Conservation (phyloP, 352 stramenopile species). For the Hyaloperonospora arabidopsidis region DNA sequence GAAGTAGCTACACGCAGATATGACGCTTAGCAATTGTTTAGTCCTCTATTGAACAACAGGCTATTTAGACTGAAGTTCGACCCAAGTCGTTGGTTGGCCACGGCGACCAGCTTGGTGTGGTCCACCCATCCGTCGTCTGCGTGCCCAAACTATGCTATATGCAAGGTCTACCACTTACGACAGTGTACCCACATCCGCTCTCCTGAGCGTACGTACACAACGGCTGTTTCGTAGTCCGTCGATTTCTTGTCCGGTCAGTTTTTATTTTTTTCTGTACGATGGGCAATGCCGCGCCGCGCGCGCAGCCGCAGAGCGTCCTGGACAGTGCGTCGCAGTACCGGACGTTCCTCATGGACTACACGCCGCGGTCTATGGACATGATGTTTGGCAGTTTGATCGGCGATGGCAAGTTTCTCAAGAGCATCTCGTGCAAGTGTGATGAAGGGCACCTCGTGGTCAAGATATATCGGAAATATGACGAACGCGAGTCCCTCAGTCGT, state of each 20-base stretch:
- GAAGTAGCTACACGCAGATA: no score
- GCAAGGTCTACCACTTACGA: no score
- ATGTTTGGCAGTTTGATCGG: constrained; percentile 81
- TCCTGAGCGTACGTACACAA: no score
- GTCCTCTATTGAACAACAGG: no score
- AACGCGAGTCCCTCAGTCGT: constrained; percentile 52
- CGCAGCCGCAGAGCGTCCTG: constrained; percentile 63
- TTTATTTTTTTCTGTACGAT: constrained; percentile 25
- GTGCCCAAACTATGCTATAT: no score
- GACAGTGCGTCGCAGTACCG: constrained; percentile 83
- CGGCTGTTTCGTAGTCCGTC: background rate
- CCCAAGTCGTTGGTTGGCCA: no score
- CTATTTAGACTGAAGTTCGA: no score
- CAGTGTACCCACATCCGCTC: no score
- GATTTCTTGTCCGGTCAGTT: background rate
- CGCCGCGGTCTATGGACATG: constrained; percentile 74
- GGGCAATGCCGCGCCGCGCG: constrained; percentile 77
- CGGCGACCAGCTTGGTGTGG: no score
- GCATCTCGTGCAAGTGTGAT: constrained; percentile 81
- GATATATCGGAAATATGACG: constrained; percentile 83
- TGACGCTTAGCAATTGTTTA: no score
- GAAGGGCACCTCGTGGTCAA: constrained; percentile 82
- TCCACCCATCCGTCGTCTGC: no score
- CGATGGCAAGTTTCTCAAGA: constrained; percentile 87
- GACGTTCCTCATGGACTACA: constrained; percentile 85